Base-by-base conservation (phyloP, 2,329 filamentous ascomycete genomes). In the Dendrostoma leiphaemia region DNA sequence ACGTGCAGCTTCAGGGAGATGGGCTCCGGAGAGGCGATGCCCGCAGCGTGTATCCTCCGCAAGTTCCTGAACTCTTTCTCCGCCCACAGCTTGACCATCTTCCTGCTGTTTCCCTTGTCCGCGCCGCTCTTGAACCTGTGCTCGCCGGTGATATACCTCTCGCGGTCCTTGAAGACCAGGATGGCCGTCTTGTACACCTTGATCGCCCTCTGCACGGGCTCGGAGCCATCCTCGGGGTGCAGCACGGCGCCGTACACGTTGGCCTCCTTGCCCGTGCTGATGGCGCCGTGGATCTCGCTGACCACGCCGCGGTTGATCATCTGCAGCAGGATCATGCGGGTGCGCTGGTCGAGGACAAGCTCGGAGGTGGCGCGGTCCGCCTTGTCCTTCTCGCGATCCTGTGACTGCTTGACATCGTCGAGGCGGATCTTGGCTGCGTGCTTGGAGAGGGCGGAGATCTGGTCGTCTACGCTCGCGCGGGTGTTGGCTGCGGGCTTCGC, bases 181-280 rank as follows among this genome's bases (percentile, higher is more conserved):
- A 99, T 99, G 51, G 90, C 89, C 7, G 94, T 99, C 81, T 99
- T 99, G 83, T 99, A 99, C 48, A 99, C 90, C 75, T 99, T 99
- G 78, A 97, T 91, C 12, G 94, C 94, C 46, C 91, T 84, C 65
- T 96, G 90, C 1, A 85, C 73, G 1, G 82, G 74, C 19, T 79
- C 73, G 35, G 77, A 76, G 21, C 68, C 72, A 9, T 81, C 79
- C 6, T 84, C 76, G 1, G 77, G 74, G 47, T 83, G 76, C 3
- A 85, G 81, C 10, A 96, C 80, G 17, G 93, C 91, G 60, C 95
- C 91, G 73, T 99, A 99, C 24, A 99, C 94, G 69, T 99, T 99
- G 57, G 94, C 94, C 72, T 99, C 94, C 70, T 99, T 99, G 53
- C 94, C 94, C 0, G 94, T 99, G 58, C 91, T 96, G 63, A 99